Percentiles rank a stretch among this genome's conserved stretches.
These are phyloP conservation scores for Umbilicus rupestris DNA, from an alignment of 164 flowering plant species.

Conservation along the genomic window DNA sequence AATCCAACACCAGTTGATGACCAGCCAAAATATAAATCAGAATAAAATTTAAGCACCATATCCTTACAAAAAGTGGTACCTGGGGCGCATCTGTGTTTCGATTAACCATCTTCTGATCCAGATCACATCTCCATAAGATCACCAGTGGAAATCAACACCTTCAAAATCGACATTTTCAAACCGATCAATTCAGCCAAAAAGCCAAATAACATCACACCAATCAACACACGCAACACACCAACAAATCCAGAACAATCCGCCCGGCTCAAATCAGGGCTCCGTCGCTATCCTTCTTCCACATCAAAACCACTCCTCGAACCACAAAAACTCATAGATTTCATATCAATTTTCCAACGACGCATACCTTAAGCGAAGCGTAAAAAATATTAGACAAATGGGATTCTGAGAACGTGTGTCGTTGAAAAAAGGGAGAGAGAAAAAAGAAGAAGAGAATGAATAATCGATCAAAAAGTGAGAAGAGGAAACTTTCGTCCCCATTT, in stretches of 20 bases:
- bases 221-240: not conserved
- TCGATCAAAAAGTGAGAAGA: constrained; percentile 1
- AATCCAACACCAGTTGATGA: not conserved
- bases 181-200: not conserved
- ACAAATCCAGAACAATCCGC: not conserved
- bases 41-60: not conserved
- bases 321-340: not conserved
- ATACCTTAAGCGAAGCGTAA: not conserved
- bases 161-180: not conserved
- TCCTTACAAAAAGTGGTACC: not conserved
- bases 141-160: not conserved
- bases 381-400: not conserved
- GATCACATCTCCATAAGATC: not conserved
- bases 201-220: not conserved
- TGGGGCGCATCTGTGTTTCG: not conserved
- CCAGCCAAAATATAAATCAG: too few species aligned
- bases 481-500: not conserved
- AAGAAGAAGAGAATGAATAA: not conserved
- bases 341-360: not conserved
- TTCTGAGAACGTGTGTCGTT: not conserved
- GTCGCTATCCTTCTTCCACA: too few species aligned
- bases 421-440: not conserved
- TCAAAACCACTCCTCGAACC: not conserved
- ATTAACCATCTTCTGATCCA: not conserved
- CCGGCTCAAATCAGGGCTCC: too few species aligned